Percentiles rank a stretch among this genome's conserved stretches.
These are phyloP conservation scores for Pseudocercospora macadamiae DNA, from an alignment of 2,329 filamentous ascomycete genomes.

Conservation along the genomic window DNA sequence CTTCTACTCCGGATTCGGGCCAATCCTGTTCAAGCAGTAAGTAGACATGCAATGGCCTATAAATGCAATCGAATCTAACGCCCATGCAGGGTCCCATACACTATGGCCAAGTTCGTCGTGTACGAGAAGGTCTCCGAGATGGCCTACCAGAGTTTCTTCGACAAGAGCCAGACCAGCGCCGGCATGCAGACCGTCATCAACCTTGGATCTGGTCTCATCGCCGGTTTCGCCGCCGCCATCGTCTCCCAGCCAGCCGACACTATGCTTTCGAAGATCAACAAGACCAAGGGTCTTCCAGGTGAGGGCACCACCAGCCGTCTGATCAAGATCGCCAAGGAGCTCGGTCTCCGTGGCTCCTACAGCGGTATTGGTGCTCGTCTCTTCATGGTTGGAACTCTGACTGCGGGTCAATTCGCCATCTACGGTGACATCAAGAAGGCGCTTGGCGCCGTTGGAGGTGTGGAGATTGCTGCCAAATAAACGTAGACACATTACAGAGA, in stretches of 20 bases:
- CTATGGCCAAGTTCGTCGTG: slow-evolving; percentile 93
- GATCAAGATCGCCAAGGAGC: slow-evolving; percentile 86
- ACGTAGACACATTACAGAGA: not conserved
- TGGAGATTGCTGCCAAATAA: slow-evolving; percentile 61
- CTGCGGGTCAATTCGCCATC: slow-evolving; percentile 81
- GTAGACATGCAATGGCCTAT: slow-evolving; percentile 16
- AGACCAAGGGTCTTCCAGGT: slow-evolving; percentile 84
- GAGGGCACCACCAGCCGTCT: slow-evolving; percentile 79
- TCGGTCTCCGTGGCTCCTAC: slow-evolving; percentile 75
- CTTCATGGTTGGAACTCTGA: slow-evolving; percentile 75
- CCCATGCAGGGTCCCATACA: slow-evolving; percentile 74
- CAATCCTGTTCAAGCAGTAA: slow-evolving; percentile 79
- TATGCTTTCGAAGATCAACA: slow-evolving; percentile 96
- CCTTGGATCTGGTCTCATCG: slow-evolving; percentile 81
- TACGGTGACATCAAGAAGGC: slow-evolving; percentile 62
- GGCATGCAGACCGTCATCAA: slow-evolving; percentile 78
- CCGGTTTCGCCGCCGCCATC: slow-evolving; percentile 83
- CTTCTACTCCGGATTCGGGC: slow-evolving; percentile 91
- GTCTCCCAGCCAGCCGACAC: slow-evolving; percentile 90
- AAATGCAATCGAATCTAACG: slow-evolving; percentile 12
- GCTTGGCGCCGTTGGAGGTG: slow-evolving; percentile 72
- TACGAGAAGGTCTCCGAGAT: slow-evolving; percentile 85
- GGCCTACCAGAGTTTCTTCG: slow-evolving; percentile 64
- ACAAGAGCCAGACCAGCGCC: slow-evolving; percentile 71
- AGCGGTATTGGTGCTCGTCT: slow-evolving; percentile 79